phyloP scores from a whole-genome alignment of 352 stramenopile species.

The Globisporangium irregulare region DNA sequence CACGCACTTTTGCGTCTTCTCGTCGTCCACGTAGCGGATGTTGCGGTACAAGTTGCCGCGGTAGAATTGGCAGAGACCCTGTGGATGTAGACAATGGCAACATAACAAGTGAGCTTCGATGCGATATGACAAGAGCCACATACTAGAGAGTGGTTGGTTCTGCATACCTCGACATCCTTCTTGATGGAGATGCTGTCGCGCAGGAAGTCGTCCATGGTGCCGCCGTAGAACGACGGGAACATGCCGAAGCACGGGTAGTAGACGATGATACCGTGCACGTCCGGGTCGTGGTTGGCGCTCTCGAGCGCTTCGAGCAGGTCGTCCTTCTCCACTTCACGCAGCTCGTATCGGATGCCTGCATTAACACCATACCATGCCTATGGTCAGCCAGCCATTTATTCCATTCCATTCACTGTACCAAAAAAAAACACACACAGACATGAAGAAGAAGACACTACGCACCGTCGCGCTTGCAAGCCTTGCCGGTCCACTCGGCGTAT shows the following conservation, averaged over 20 bases:
- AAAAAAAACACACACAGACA: background rate
- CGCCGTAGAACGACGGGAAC: conserved; percentile 95
- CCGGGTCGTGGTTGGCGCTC: conserved; percentile 90
- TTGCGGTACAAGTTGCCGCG: conserved; percentile 97
- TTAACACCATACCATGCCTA: background rate
- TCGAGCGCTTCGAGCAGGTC: conserved; percentile 92
- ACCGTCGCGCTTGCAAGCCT: conserved; percentile 91
- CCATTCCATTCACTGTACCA: background rate
- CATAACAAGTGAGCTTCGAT: background rate
- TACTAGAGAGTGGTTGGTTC: background rate
- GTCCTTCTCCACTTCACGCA: conserved; percentile 92
- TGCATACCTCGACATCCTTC: conserved; percentile 93
- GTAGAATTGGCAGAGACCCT: conserved; percentile 94
- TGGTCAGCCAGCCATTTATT: background rate
- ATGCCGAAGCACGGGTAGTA: conserved; percentile 98
- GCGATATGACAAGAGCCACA: background rate
- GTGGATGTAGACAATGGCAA: background rate
- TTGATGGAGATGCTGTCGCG: conserved; percentile 95
- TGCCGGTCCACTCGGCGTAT: conserved; percentile 97
- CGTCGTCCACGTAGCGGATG: conserved; percentile 93
- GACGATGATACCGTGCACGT: conserved; percentile 97
- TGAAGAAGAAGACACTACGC: background rate
- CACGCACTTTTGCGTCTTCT: conserved; percentile 92
- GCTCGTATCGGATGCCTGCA: conserved; percentile 93
- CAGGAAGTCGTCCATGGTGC: conserved; percentile 97